Evolutionary conservation across 768 basidiomycete genomes (phyloP), one percentile per base, ranked within the genome.

Genomic region (Kwoniella botswanensis): DNA sequence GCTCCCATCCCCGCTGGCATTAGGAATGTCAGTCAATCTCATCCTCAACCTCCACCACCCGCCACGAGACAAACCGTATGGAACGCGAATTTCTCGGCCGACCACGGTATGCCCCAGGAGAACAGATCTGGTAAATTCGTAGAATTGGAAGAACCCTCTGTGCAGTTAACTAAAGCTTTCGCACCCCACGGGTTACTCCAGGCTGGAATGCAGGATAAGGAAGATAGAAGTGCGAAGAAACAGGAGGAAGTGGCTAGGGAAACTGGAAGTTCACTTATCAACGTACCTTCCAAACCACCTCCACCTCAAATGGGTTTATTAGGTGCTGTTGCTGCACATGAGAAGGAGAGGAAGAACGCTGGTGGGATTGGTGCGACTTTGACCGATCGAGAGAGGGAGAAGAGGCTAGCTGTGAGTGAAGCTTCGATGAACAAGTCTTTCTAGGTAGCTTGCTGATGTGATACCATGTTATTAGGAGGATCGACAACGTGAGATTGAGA

Each of bases 211-310:
- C 93, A 96, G 79, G 95, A 98, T 82, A 93, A 93, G 82, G 91
- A 95, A 82, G 94, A 97, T 80, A 89, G 96, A 44, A 97, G 94
- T 41, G 97, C 97, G 2, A 95, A 95, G 83, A 88, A 91, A 63
- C 94, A 98, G 78, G 96, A 99, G 82, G 93, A 97, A 82, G 84
- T 93, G 12, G 97, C 97, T 11, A 87, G 95, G 44, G 95, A 97
- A 84, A 90, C 88, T 7, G 97, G 97, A 35, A 92, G 89, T 17
- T 93, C 94, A 4, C 87, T 98, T 64, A 90, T 98, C 85, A 95
- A 96, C 82, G 93, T 99, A n/a, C 93, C 93, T 4, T 89, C 90
- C 79, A 96, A 96, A 81, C 94, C 95, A 0, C 94, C 93, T 0
- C 93, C 93, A 2, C 95, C 97, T 9, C 94, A 96, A 84, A 93